Conservation (phyloP, 2,329 filamentous ascomycete species). For the Fusarium chlamydosporum region DNA sequence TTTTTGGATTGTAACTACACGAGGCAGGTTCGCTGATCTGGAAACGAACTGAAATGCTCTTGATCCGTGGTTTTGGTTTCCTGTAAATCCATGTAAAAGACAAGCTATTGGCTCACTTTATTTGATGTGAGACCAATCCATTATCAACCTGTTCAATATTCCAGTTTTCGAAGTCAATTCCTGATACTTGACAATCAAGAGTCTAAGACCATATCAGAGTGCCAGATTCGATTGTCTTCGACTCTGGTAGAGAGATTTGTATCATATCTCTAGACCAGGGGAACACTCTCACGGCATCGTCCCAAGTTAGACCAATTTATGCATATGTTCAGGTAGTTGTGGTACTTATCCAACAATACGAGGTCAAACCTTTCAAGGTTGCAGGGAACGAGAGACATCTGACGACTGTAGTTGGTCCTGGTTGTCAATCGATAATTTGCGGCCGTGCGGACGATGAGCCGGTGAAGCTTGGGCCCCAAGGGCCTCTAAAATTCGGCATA, state of each 20-base stretch:
- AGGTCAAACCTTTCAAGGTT: not conserved
- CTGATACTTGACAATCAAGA: not conserved
- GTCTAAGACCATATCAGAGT: no score
- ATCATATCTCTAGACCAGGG: not conserved
- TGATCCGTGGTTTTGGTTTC: not conserved
- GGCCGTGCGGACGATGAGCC: conserved; percentile 14
- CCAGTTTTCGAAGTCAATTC: not conserved
- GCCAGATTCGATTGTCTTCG: not conserved
- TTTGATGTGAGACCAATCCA: not conserved
- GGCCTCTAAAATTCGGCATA: conserved; percentile 22
- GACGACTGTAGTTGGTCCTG: not conserved
- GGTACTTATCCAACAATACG: not conserved
- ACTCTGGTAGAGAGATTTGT: not conserved
- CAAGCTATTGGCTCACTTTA: not conserved
- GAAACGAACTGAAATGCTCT: not conserved
- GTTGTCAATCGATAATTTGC: conserved; percentile 2
- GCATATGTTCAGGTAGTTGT: not conserved
- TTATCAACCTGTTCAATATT: not conserved
- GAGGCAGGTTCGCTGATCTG: not conserved
- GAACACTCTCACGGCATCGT: not conserved
- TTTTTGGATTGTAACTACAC: not conserved
- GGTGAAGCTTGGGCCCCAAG: conserved; percentile 34
- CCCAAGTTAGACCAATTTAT: not conserved
- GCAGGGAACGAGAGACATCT: not conserved
- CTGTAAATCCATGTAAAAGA: not conserved